Evolutionary conservation across 2,329 filamentous ascomycete species (phyloP), one percentile per base, ranked within the genome.

Genomic region (Davidsoniella australis): DNA sequence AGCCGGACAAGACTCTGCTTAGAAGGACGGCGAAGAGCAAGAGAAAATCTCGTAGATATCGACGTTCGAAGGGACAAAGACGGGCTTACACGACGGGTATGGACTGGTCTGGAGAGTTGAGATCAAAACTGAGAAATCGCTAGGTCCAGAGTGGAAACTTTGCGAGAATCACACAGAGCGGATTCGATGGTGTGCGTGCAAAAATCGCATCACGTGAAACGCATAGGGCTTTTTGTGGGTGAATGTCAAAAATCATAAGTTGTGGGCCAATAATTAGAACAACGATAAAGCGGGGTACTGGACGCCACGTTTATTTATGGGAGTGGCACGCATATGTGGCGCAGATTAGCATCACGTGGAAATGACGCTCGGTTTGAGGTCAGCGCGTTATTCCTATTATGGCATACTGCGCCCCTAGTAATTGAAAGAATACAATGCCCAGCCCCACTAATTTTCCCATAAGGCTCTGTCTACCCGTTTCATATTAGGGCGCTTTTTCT

Each of bases 121-220:
- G 47, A 53, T 53, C 51, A 41, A 53, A 44, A 53, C 47, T 53
- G 47, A 53, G 47, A 41, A 42, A 47, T 53, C 51, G 44, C 51
- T 53, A 53, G 47, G 47, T 53, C 43, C 43, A 53, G 47, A 49
- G 51, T 49, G 51, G 45, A 44, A 53, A 53, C 47, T 53, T 53
- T 43, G 51, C 49, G 51, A 53, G 51, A 53, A 50, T 53, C 51
- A 49, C 44, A 37, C 51, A 49, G 39, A 39, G 41, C 42, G 51
- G 42, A 40, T 37, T 45, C 47, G 43, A 33, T 45, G 45, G 47
- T 53, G 51, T 50, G 48, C 51, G 51, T 39, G 44, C 20, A 43
- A 53, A 48, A 48, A 45, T 48, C 33, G 3, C 18, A 40, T 53
- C 51, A 53, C 51, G 51, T 53, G 51, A 48, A 20, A 5, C 3